Evolutionary conservation across 228 moss, liverwort and hornwort species (phyloP), one percentile per base, ranked within the genome.

Genomic region (Sphagnum magellanicum): DNA sequence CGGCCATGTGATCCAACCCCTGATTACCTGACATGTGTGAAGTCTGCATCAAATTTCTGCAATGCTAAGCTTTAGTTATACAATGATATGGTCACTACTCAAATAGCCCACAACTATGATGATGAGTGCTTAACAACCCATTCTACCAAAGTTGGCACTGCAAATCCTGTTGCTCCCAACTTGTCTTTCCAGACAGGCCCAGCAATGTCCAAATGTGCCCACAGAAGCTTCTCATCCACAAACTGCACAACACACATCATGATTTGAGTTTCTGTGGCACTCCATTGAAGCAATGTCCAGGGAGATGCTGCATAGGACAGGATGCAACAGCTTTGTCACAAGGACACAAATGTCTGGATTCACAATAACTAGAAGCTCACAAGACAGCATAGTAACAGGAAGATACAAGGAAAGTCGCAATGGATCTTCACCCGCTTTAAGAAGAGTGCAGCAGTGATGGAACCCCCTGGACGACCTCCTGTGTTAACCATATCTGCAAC

Each of bases 401-500:
- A 8, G 9, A 16, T 8, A 13, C 63, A 13, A 48, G 10, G 11
- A 13, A 12, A 8, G 47, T 16, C 4, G 15, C 17, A 55, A 59
- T 53, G 52, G 8, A 51, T 50, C 49, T 55, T 32, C 65, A 88
- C 87, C 84, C 84, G 93, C 76, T 92, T 94, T 65, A 98, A 69
- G 55, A 98, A 94, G 50, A 98, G 82, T 14, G 98, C 73, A 6
- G 98, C 94, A 15, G 92, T 93, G 48, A 98, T 98, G 49, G 93
- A 90, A 14, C 98, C 98, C 52, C 98, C 98, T 6, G 93, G 6
- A 67, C 98, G 91, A 67, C 90, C 98, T 55, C 98, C 98, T 2
- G 98, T 84, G 59, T 98, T 98, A 5, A 94, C 92, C 98, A 98
- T 98, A 51, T 98, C 98, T 50, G 98, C 98, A 59, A 98, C 90